Evolutionary conservation across 1,139 yeast genomes (phyloP), one percentile per base, ranked within the genome.

Genomic region (Taiozyma sp.): DNA sequence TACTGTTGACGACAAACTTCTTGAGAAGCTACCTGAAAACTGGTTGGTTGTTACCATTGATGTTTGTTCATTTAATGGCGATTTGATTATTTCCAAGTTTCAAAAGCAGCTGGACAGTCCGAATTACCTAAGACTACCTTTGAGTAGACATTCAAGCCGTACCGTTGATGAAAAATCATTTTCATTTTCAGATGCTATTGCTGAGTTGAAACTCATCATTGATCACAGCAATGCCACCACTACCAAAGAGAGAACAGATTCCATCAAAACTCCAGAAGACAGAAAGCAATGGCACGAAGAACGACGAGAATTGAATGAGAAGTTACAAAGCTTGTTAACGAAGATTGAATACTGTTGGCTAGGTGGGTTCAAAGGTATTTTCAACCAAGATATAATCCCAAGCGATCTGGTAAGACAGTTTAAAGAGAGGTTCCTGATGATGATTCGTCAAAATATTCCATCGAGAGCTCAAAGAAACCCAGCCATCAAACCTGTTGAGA

Each of bases 201-300:
- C 55, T 1, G 76, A 75, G 47, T 69, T 90, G 47, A 62, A 68
- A 6, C 61, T 65, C 0, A 82, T 90, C 11, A 83, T 89, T 29
- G 57, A 64, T 0, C 73, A 74, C 46, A 88, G 95, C 62, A 81
- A 85, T 56, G 60, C 67, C 3, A 79, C 90, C 0, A 85, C 95
- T 0, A 75, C 76, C 29, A 56, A 66, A 6, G 76, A 73, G 26
- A 74, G 78, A 1, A 83, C 88, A 0, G 69, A 78, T 8, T 43
- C 53, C 0, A 67, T 70, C 7, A 67, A 63, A 16, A 76, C 88
- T 0, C 75, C 77, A 47, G 85, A 81, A 41, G 86, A 84, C 44
- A 74, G 93, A 51, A 77, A 76, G 45, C 61, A 69, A 7, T 91
- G 97, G 97, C 93, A 97, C 96, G 74, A 74, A 47, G 69, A 73